phyloP scores from a whole-genome alignment of 2,329 filamentous ascomycete species.

The Cordyceps cateniannulata region DNA sequence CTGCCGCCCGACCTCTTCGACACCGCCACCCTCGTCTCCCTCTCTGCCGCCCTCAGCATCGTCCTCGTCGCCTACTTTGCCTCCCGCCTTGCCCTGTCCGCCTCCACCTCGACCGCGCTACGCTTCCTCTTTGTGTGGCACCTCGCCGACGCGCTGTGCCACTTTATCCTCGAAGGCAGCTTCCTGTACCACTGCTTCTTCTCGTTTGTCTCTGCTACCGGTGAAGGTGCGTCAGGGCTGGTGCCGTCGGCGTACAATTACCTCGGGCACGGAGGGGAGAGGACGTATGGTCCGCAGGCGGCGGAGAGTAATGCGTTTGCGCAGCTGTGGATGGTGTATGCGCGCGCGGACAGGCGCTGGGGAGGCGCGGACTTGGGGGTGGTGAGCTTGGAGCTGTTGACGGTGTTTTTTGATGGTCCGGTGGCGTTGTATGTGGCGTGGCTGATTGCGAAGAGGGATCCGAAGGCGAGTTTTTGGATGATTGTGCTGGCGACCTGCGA shows the following conservation, averaged over 20 bases:
- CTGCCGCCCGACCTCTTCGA: constrained; percentile 54
- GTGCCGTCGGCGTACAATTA: constrained; percentile 48
- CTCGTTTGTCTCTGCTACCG: constrained; percentile 32
- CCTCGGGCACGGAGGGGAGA: constrained; percentile 37
- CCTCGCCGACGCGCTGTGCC: constrained; percentile 84
- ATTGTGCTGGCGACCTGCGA: constrained; percentile 59
- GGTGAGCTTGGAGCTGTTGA: constrained; percentile 59
- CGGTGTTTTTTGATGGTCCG: constrained; percentile 56
- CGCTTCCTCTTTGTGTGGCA: constrained; percentile 92
- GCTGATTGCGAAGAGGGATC: constrained; percentile 49
- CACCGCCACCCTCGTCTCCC: constrained; percentile 51
- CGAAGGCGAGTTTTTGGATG: constrained; percentile 54
- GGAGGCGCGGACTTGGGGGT: constrained; percentile 56
- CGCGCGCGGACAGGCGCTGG: constrained; percentile 57
- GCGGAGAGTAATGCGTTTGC: constrained; percentile 49
- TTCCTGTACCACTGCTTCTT: constrained; percentile 96
- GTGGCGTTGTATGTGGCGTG: constrained; percentile 55
- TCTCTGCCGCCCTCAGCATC: constrained; percentile 49
- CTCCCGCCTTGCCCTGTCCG: constrained; percentile 42
- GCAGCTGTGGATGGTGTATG: constrained; percentile 63
- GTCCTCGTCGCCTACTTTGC: constrained; percentile 40
- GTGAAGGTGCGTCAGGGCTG: constrained; percentile 26
- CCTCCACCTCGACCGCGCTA: constrained; percentile 45
- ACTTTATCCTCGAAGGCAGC: constrained; percentile 83
- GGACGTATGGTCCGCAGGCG: constrained; percentile 52